phyloP scores from a whole-genome alignment of 306 rosid genomes.

The Sesbania bispinosa region DNA sequence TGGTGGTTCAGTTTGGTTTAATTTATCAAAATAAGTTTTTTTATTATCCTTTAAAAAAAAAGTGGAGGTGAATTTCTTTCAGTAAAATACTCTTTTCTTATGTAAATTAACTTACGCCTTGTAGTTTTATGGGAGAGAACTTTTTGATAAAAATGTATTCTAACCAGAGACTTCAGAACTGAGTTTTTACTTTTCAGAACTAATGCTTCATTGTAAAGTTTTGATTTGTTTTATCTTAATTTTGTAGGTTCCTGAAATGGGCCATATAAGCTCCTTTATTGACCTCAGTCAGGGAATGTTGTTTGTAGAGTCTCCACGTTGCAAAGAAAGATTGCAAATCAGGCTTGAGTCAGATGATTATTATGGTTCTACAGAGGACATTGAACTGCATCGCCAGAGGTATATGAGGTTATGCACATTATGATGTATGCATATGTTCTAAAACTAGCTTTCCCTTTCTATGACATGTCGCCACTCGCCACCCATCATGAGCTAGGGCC shows the following conservation, averaged over 20 bases:
- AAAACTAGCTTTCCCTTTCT: no score
- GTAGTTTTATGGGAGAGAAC: no score
- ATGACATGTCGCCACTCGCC: no score
- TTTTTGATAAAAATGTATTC: no score
- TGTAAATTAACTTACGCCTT: no score
- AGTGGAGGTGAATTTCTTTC: no score
- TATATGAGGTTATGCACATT: constrained; percentile 21
- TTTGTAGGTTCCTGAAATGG: constrained; percentile 88
- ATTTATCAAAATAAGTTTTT: background rate
- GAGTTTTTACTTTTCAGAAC: no score
- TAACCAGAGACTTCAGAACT: no score
- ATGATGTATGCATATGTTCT: background rate
- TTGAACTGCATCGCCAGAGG: constrained; percentile 66
- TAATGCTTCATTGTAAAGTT: no score
- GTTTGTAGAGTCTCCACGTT: constrained; percentile 66
- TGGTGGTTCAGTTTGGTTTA: constrained; percentile 1
- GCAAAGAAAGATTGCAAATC: constrained; percentile 63
- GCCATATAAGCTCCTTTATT: constrained; percentile 59
- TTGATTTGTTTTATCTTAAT: constrained; percentile 32
- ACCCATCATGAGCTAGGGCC: no score
- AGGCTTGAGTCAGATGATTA: constrained; percentile 36
- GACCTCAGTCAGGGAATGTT: constrained; percentile 68
- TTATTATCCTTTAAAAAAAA: background rate
- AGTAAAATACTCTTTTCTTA: no score
- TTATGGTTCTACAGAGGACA: constrained; percentile 42